Evolutionary conservation across 192 early-diverging fungal species (phyloP).

Genomic region (Coemansia sp.): DNA sequence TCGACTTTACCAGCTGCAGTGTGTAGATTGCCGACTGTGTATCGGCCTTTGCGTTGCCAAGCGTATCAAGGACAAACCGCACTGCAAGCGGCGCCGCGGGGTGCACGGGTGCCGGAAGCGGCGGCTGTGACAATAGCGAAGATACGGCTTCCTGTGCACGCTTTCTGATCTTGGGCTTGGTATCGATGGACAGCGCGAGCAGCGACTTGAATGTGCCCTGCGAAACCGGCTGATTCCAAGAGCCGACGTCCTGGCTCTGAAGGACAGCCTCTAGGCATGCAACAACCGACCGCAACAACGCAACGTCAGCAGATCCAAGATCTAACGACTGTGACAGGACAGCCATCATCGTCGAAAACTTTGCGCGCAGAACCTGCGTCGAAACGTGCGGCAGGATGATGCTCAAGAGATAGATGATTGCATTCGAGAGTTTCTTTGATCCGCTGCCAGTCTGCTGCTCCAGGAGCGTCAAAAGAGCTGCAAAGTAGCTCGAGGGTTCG

Average conservation of each 20-base stretch:
- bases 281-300: conserved; percentile 76
- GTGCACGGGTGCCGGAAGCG: conserved; percentile 69
- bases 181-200: conserved; percentile 76
- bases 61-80: conserved; percentile 61
- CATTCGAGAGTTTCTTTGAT: conserved; percentile 56
- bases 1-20: conserved; percentile 69
- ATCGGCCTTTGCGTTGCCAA: conserved; percentile 59
- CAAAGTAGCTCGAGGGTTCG: conserved; percentile 87
- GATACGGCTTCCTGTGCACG: conserved; percentile 82
- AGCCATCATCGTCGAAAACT: conserved; percentile 63
- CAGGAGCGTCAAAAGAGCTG: conserved; percentile 73
- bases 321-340: conserved; percentile 60
- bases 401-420: conserved; percentile 80
- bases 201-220: conserved; percentile 74
- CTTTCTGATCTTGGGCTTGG: conserved; percentile 86
- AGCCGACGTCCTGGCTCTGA: conserved; percentile 69
- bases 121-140: conserved; percentile 67
- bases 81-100: conserved; percentile 66
- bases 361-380: conserved; percentile 58
- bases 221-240: conserved; percentile 69
- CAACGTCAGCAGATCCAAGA: conserved; percentile 71
- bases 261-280: conserved; percentile 79
- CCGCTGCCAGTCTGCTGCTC: conserved; percentile 58
- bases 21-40: conserved; percentile 63
- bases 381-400: conserved; percentile 71